Conservation (phyloP, 305 asterid species). For the Nicotiana rustica region DNA sequence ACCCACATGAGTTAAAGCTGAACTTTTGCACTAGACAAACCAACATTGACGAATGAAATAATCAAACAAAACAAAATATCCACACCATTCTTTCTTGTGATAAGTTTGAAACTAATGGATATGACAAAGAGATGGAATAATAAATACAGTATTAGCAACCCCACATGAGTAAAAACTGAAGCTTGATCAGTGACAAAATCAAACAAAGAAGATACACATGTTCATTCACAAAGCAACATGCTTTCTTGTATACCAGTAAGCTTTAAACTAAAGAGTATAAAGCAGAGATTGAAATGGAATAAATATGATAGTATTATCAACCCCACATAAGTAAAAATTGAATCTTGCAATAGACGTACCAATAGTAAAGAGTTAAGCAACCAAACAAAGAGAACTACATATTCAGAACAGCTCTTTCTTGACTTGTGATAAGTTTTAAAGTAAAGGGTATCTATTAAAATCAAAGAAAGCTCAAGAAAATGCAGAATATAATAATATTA, state of each 20-base stretch:
- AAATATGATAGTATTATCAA: not conserved
- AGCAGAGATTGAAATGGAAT: not conserved
- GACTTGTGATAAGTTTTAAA: not conserved
- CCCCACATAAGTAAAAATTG: not conserved
- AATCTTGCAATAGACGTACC: not conserved
- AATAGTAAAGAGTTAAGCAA: not conserved
- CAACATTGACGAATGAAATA: not conserved
- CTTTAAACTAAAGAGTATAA: not conserved
- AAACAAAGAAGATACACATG: not conserved
- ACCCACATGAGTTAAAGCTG: not conserved
- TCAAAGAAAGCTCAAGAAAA: not conserved
- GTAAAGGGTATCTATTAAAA: not conserved
- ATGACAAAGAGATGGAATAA: not conserved
- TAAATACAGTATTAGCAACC: not conserved
- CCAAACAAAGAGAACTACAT: not conserved
- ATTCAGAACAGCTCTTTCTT: not conserved
- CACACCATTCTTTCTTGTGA: not conserved
- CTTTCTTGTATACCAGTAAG: not conserved
- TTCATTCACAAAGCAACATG: not conserved
- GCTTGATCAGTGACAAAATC: not conserved
- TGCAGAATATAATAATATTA: not conserved
- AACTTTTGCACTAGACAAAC: not conserved
- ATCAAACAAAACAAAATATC: not conserved
- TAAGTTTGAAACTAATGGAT: slow-evolving; percentile 1
- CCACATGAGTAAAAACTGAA: not conserved